A percentile compares a stretch with the other conserved stretches of the same genome.
Conservation (phyloP, 2,329 filamentous ascomycete species). For the Chaetoscypha palmicola region DNA sequence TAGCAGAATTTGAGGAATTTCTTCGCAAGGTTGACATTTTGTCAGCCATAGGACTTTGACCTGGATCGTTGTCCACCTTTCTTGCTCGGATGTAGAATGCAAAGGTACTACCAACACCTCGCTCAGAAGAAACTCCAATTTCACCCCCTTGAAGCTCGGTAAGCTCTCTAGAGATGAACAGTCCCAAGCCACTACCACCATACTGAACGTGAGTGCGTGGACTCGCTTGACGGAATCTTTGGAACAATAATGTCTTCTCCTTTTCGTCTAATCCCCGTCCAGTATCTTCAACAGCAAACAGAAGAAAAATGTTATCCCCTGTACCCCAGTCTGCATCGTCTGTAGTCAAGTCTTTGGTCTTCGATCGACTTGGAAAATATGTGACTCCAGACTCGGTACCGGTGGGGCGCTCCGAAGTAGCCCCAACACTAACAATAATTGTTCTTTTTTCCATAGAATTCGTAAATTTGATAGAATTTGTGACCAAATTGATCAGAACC, state of each 20-base stretch:
- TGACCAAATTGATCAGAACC: slow-evolving; percentile 74
- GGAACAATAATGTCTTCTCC: slow-evolving; percentile 69
- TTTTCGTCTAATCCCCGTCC: slow-evolving; percentile 65
- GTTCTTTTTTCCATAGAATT: slow-evolving; percentile 51
- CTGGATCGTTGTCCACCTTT: slow-evolving; percentile 12
- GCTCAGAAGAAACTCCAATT: slow-evolving; percentile 64
- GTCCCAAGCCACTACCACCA: slow-evolving; percentile 69
- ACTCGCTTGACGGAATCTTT: slow-evolving; percentile 75
- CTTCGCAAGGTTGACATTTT: slow-evolving; percentile 15
- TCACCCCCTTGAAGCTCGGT: slow-evolving; percentile 75
- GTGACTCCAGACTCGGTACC: slow-evolving; percentile 39
- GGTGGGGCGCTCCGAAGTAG: slow-evolving; percentile 32
- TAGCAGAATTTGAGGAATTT: slow-evolving; percentile 14
- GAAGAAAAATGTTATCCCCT: slow-evolving; percentile 64
- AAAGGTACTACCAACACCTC: slow-evolving; percentile 65
- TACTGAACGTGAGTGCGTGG: slow-evolving; percentile 74
- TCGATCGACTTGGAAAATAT: slow-evolving; percentile 31
- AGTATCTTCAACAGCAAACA: slow-evolving; percentile 69
- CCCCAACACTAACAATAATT: slow-evolving; percentile 37
- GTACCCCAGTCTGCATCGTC: slow-evolving; percentile 51
- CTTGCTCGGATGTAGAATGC: slow-evolving; percentile 55
- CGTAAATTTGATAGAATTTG: slow-evolving; percentile 81
- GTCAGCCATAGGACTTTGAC: slow-evolving; percentile 24
- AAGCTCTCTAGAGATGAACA: slow-evolving; percentile 73
- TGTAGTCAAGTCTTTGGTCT: slow-evolving; percentile 21